Percentiles rank a stretch among this genome's conserved stretches.
Conservation (phyloP, 345 rosid species). For the Alliaria petiolata region DNA sequence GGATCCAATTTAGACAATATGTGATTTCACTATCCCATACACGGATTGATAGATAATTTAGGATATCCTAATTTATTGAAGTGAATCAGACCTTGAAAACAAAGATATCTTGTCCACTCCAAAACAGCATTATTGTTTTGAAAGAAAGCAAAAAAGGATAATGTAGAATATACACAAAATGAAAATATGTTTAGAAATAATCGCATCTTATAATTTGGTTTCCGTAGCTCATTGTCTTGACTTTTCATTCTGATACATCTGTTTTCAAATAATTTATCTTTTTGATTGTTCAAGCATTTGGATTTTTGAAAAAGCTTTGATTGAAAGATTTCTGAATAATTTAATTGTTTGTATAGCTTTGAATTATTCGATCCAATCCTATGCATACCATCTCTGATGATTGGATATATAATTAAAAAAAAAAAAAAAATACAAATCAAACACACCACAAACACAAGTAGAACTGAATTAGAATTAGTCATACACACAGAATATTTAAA, state of each 20-base stretch:
- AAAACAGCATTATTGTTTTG: not conserved
- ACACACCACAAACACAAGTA: not conserved
- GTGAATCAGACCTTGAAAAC: not conserved
- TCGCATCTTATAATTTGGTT: not conserved
- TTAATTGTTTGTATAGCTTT: not conserved
- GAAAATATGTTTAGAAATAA: not conserved
- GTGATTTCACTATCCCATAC: not conserved
- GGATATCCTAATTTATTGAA: too few species aligned
- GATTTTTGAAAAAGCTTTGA: not conserved
- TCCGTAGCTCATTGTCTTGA: not conserved
- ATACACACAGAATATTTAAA: not conserved
- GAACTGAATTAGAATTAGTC: not conserved
- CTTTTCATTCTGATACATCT: not conserved
- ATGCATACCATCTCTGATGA: not conserved
- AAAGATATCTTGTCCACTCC: not conserved
- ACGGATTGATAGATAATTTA: too few species aligned
- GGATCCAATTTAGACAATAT: too few species aligned
- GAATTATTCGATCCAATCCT: conserved; percentile 2
- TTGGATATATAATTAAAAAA: not conserved
- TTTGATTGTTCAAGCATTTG: not conserved
- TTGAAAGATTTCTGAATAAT: not conserved
- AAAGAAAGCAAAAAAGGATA: not conserved
- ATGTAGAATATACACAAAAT: not conserved
- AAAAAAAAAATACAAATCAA: not conserved
- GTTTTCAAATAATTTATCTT: not conserved